These are phyloP conservation scores for Calocera viscosa DNA, from an alignment of 768 basidiomycete species.

Conservation along the genomic window DNA sequence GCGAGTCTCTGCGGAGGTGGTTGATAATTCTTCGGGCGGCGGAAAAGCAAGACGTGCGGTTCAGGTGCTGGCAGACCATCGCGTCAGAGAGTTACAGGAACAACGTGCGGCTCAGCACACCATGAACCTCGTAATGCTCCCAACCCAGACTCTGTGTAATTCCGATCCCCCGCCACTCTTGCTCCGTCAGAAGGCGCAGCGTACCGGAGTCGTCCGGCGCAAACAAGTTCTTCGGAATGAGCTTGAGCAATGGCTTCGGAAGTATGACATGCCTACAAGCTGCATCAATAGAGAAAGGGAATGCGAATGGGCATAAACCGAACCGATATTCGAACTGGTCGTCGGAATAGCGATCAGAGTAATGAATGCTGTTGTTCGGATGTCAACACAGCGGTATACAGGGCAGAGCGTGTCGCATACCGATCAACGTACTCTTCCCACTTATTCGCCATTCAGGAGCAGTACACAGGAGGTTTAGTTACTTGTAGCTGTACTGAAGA, in stretches of 20 bases:
- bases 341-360: slow-evolving; percentile 85
- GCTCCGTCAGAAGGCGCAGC: slow-evolving; percentile 68
- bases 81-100: slow-evolving; percentile 6
- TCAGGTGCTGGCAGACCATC: slow-evolving; percentile 54
- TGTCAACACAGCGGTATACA: neutral
- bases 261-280: slow-evolving; percentile 75
- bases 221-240: slow-evolving; percentile 80
- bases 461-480: neutral
- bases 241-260: slow-evolving; percentile 85
- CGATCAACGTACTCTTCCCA: slow-evolving; percentile 5
- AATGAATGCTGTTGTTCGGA: slow-evolving; percentile 55
- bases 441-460: neutral
- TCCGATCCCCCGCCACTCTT: slow-evolving; percentile 93
- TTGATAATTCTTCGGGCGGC: slow-evolving; percentile 39
- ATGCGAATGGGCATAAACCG: neutral
- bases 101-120: slow-evolving; percentile 31
- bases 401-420: neutral
- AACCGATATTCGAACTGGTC: slow-evolving; percentile 72
- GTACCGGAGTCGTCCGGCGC: slow-evolving; percentile 53
- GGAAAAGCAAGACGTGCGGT: slow-evolving; percentile 87
- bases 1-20: neutral
- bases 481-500: neutral
- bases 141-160: slow-evolving; percentile 93
- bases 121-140: slow-evolving; percentile 97
- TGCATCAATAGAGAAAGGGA: neutral